Evolutionary conservation across 345 rosid genomes (phyloP), one percentile per base, ranked within the genome.

Genomic region (Anacardium occidentale): DNA sequence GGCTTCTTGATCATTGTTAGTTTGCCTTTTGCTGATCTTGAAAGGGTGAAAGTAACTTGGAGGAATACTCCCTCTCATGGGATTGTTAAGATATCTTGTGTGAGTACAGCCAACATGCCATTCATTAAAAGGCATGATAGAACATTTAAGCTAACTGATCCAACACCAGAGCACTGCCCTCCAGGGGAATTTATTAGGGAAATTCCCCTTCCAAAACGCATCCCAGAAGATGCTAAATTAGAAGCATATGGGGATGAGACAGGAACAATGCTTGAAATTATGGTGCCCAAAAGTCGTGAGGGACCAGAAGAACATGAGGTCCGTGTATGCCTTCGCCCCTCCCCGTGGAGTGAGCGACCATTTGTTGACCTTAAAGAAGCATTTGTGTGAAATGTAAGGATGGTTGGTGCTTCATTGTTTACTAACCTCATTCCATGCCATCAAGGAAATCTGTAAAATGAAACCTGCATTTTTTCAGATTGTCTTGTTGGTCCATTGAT

Each of bases 261-360:
- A 0, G 98, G 96, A 26, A 87, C 94, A 2, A 76, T 80, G 76
- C 89, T 92, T 24, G 98, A 92, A 81, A 81, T 92, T 47, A 76
- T 90, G 34, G 92, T 92, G 70, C 98, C 98, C 20, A 92, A 92
- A 83, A 84, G 79, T 80, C 87, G 88, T 10, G 63, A 61, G 40
- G 98, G 98, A 73, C 96, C 91, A 45, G 98, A 90, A 84, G 98
- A 92, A 84, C 98, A 92, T 56, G 98, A 92, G 77, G 98, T 92
- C 55, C 94, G 85, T 13, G 94, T 91, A 22, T 91, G 93, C 85
- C 81, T 90, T 47, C 90, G 95, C 67, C 91, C 97, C 37, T 61
- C 78, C 20, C 73, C 85, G 62, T 72, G 89, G 89, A 78, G 79
- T 62, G 83, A 83, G 61, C 66, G 87, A 68, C 68, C 82, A 18